Evolutionary conservation across 1,284 basidiomycete genomes (phyloP).

Genomic region (Rhodotorula glutinis): DNA sequence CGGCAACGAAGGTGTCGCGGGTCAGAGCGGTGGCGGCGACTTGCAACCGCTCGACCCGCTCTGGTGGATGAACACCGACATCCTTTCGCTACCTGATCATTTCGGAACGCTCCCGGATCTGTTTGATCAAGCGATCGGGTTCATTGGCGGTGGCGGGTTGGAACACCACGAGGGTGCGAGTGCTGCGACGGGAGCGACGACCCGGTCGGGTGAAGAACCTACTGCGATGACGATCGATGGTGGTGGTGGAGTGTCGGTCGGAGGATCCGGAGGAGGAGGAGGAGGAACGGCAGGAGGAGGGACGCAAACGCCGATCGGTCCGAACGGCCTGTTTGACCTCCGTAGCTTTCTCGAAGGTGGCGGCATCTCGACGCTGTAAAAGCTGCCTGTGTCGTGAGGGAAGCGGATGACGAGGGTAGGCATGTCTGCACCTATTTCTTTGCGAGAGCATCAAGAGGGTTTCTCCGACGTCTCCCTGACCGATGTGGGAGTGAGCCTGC

Average conservation of each 20-base stretch:
- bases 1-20: no score
- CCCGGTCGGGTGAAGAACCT: neutral
- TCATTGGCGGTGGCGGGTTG: neutral
- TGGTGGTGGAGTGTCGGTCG: neutral
- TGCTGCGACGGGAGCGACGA: neutral
- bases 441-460: no score
- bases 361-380: neutral
- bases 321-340: constrained; percentile 3
- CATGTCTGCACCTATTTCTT: no score
- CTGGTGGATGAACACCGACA: constrained; percentile 16
- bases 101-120: constrained; percentile 4
- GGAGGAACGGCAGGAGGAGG: neutral
- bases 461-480: no score
- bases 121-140: neutral
- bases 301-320: neutral
- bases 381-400: no score
- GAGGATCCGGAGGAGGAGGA: neutral
- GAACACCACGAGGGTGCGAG: neutral
- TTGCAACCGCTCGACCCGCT: neutral
- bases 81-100: constrained; percentile 11
- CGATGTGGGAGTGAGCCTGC: no score
- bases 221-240: neutral
- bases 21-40: neutral
- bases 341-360: constrained; percentile 2
- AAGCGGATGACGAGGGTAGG: no score